A percentile compares a stretch with the other conserved stretches of the same genome.
These are phyloP conservation scores for Pleurotus pulmonarius DNA, from an alignment of 768 basidiomycete species.

Conservation along the genomic window DNA sequence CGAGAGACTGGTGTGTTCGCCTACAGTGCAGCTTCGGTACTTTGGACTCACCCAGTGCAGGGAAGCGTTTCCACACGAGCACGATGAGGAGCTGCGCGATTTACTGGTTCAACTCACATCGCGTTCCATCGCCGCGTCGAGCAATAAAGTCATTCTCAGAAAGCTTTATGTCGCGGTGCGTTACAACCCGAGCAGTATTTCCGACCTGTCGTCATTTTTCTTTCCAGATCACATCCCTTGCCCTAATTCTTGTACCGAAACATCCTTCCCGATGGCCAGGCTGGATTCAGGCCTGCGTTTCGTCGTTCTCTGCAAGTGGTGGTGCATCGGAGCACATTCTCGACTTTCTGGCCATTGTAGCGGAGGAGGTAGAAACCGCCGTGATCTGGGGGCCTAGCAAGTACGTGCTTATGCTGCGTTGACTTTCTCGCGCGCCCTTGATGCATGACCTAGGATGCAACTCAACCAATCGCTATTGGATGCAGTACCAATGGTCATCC, in stretches of 20 bases:
- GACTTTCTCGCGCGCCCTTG: too few relatives aligned
- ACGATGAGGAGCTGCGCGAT: conserved; percentile 55
- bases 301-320: conserved; percentile 56
- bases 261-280: conserved; percentile 64
- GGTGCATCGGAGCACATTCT: conserved; percentile 58
- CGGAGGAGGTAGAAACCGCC: conserved; percentile 76
- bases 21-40: not conserved
- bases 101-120: conserved; percentile 69
- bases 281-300: conserved; percentile 69
- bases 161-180: conserved; percentile 87
- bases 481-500: conserved; percentile 67
- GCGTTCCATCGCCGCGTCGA: conserved; percentile 55
- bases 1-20: conserved; percentile 75
- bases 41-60: conserved; percentile 31
- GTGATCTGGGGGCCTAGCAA: conserved; percentile 72
- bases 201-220: conserved; percentile 5
- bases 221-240: conserved; percentile 59
- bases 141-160: conserved; percentile 69
- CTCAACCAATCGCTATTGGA: conserved; percentile 64
- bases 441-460: conserved; percentile 40
- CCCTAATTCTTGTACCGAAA: conserved; percentile 63
- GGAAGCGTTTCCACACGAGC: conserved; percentile 69
- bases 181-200: conserved; percentile 5
- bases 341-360: conserved; percentile 78
- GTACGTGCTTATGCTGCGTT: conserved; percentile 37